Conservation (phyloP, 2,329 filamentous ascomycete genomes). For the Colletotrichum salicis region DNA sequence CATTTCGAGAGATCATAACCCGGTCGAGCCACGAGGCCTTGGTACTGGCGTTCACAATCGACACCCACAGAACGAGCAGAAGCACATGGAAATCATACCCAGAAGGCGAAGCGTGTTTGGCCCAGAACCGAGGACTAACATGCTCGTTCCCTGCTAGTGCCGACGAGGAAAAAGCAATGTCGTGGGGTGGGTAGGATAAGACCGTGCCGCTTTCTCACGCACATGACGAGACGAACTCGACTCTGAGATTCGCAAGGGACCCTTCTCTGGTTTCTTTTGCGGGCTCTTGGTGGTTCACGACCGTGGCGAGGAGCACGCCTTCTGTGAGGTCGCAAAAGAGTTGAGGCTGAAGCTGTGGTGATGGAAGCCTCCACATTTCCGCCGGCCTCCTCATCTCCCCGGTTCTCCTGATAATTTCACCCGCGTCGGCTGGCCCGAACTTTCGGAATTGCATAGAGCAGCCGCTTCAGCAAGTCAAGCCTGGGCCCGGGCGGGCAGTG, state of each 20-base stretch:
- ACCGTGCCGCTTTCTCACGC: conserved; percentile 21
- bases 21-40: neutral
- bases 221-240: conserved; percentile 15
- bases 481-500: neutral
- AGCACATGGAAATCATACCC: neutral
- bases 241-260: conserved; percentile 1
- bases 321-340: conserved; percentile 23
- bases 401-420: conserved; percentile 1
- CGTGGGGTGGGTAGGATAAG: conserved; percentile 16
- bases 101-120: conserved; percentile 17
- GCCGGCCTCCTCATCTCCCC: neutral
- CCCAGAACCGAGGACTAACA: conserved; percentile 21
- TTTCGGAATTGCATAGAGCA: neutral
- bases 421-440: conserved; percentile 1
- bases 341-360: conserved; percentile 31
- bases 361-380: conserved; percentile 12
- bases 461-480: neutral
- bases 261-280: conserved; percentile 16
- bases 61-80: neutral
- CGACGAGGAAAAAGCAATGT: conserved; percentile 30
- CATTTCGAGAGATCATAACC: neutral
- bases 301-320: neutral
- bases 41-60: neutral
- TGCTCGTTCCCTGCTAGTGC: conserved; percentile 28
- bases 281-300: neutral